Base-by-base conservation (phyloP, 2,329 filamentous ascomycete genomes). In the Aspergillus luchuensis region DNA sequence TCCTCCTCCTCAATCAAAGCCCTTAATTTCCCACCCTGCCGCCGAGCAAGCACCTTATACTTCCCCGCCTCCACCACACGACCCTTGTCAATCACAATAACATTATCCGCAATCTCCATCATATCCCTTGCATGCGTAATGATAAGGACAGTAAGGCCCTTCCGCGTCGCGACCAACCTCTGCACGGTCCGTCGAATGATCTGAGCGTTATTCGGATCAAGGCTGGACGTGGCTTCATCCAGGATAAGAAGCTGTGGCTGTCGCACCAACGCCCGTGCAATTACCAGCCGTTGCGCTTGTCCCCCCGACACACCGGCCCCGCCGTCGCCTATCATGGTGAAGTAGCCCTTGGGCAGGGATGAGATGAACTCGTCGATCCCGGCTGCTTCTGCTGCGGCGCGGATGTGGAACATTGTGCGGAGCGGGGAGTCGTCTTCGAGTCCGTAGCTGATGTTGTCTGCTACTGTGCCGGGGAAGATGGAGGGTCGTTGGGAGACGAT, bases 81-180 rank as follows among this genome's bases (percentile, higher is more conserved):
- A 0, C 87, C 84, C n/a, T 90, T 84, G 28, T 96, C 81, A 61
- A 89, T 67, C 63, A 97, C 86, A 0, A 94, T 80, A 7, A 97
- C 80, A 48, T 85, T 82, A 71, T 92, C 88, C 0, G 89, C 90
- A 60, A 91, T 85, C 59, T 84, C 82, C 91, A 98, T 97, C 91
- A 97, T 96, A 70, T 94, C 89, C 63, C 80, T 82, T 59, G 84
- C 86, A 76, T 97, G 94, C 52, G 92, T 97, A 41, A 96, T 89
- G 23, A 96, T 83, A 15, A 97, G 81, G 0, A 96, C 86, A 0
- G 90, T 90, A 74, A 91, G 84, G 0, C 78, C 79, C 4, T 69
- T 63, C 11, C 69, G 68, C 8, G 61, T 59, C 1, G 67, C 62
- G 11, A 88, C 78, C 1, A 95, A 75, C 0, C 71, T 70, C 38